phyloP scores from a whole-genome alignment of 805 yeast genomes.

The Candida schatavii region DNA sequence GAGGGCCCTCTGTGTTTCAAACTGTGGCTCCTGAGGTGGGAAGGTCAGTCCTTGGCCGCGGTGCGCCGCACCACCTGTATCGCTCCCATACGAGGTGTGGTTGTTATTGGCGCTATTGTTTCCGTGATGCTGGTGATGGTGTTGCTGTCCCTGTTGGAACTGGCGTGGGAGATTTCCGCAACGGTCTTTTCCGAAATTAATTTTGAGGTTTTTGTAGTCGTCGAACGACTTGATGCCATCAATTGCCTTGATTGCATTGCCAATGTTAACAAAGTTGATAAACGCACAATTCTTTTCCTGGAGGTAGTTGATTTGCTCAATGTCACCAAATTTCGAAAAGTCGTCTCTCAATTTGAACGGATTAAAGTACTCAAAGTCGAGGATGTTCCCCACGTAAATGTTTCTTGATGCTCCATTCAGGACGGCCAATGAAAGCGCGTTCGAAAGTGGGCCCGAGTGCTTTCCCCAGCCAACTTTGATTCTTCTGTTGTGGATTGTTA shows the following conservation, averaged over 20 bases:
- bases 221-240: constrained; percentile 81
- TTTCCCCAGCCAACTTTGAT: constrained; percentile 98
- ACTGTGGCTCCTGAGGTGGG: constrained; percentile 1
- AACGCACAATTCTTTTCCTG: constrained; percentile 86
- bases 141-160: constrained; percentile 37
- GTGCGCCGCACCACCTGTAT: neutral
- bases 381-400: constrained; percentile 77
- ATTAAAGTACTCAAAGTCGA: constrained; percentile 47
- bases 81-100: constrained; percentile 2
- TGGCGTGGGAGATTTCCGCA: constrained; percentile 94
- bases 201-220: constrained; percentile 63
- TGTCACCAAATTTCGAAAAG: constrained; percentile 84
- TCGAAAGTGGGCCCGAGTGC: constrained; percentile 88
- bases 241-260: constrained; percentile 87
- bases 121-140: constrained; percentile 5
- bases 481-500: constrained; percentile 79
- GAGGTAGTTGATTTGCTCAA: constrained; percentile 89
- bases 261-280: constrained; percentile 86
- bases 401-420: constrained; percentile 93
- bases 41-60: constrained; percentile 5
- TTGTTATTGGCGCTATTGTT: constrained; percentile 7
- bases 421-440: constrained; percentile 84
- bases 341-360: constrained; percentile 64
- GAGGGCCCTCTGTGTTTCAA: neutral
- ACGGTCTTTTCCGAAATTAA: constrained; percentile 91